phyloP scores from a whole-genome alignment of 352 stramenopile species.

The Phytopythium boreale region DNA sequence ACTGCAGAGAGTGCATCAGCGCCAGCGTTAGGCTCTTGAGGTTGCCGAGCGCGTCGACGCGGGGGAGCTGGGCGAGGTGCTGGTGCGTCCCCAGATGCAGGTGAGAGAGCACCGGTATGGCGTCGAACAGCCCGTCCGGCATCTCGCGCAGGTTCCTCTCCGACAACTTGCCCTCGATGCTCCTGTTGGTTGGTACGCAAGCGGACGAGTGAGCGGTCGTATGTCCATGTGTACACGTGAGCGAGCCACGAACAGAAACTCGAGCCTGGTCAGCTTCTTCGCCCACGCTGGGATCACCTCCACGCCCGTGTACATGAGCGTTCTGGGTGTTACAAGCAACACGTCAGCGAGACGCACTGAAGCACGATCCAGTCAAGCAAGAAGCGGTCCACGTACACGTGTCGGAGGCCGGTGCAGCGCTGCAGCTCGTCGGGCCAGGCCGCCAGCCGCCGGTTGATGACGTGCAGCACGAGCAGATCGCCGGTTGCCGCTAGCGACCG shows the following conservation, averaged over 20 bases:
- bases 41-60: constrained; percentile 12
- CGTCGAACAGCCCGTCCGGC: constrained; percentile 16
- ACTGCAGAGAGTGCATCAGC: constrained; percentile 7
- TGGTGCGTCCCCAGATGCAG: constrained; percentile 23
- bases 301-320: constrained; percentile 19
- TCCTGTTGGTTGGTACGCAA: background rate
- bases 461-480: constrained; percentile 14
- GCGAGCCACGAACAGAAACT: constrained; percentile 22
- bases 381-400: constrained; percentile 11
- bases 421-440: constrained; percentile 20
- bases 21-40: constrained; percentile 19
- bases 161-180: constrained; percentile 15
- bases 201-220: background rate
- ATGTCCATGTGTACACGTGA: background rate
- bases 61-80: constrained; percentile 7
- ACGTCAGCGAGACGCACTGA: background rate
- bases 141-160: constrained; percentile 18
- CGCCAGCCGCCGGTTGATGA: constrained; percentile 20
- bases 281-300: constrained; percentile 15
- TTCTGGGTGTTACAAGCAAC: constrained; percentile 1
- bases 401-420: constrained; percentile 11
- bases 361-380: background rate
- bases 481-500: constrained; percentile 16
- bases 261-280: constrained; percentile 14
- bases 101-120: constrained; percentile 20